Percentiles rank a stretch among this genome's conserved stretches.
Evolutionary conservation across 1,284 basidiomycete genomes (phyloP).

Genomic region (Rhodotorula sp.): DNA sequence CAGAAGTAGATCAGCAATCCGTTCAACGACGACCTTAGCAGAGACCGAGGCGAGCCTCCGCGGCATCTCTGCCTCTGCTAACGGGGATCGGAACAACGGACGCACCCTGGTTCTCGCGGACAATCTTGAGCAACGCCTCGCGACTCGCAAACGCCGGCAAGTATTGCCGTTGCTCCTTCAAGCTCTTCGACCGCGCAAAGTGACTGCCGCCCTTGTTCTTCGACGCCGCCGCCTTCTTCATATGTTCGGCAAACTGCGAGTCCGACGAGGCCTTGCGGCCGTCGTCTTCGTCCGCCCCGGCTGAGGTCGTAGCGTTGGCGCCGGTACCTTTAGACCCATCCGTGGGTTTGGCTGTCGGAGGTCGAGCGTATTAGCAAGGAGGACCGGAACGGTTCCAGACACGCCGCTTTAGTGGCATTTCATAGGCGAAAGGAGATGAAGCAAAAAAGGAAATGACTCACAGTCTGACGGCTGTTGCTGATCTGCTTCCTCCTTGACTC

Average conservation of each 20-base stretch:
- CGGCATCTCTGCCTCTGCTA: neutral
- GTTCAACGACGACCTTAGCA: conserved; percentile 56
- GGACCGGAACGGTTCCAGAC: too few species aligned
- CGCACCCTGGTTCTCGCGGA: conserved; percentile 92
- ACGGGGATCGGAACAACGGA: neutral
- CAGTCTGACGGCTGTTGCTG: conserved; percentile 57
- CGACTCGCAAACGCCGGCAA: conserved; percentile 96
- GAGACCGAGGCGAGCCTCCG: conserved; percentile 58
- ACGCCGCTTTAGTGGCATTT: neutral
- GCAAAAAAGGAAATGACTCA: neutral
- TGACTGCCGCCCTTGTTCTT: conserved; percentile 10
- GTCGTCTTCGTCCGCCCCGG: conserved; percentile 58
- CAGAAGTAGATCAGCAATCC: conserved; percentile 68
- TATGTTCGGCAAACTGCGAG: conserved; percentile 90
- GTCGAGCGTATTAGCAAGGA: too few species aligned
- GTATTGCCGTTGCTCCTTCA: conserved; percentile 95
- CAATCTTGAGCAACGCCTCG: conserved; percentile 83
- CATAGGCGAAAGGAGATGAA: too few species aligned
- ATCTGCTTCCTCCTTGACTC: conserved; percentile 76
- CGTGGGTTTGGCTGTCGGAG: neutral
- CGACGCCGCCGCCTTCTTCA: conserved; percentile 56
- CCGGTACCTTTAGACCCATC: neutral
- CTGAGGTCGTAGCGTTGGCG: conserved; percentile 43
- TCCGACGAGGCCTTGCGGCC: conserved; percentile 77
- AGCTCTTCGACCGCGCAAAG: conserved; percentile 59